Percentiles rank a stretch among this genome's conserved stretches.
Conservation (phyloP, 2,329 filamentous ascomycete genomes). For the Myotisia sp. region DNA sequence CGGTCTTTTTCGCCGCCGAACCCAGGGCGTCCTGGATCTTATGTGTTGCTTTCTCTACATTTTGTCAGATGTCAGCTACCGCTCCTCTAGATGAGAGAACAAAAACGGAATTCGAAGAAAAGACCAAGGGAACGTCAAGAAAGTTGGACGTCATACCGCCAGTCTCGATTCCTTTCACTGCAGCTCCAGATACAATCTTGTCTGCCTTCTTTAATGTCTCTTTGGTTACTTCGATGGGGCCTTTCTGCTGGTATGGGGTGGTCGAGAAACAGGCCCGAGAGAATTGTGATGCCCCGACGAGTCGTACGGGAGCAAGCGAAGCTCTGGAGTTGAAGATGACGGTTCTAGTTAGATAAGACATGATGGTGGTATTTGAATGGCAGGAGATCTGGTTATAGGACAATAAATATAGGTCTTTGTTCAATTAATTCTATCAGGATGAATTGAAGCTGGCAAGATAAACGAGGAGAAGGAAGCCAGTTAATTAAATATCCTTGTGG, state of each 20-base stretch:
- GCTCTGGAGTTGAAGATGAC: conserved; percentile 16
- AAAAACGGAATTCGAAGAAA: too few species aligned
- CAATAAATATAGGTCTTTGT: too few species aligned
- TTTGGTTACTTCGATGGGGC: conserved; percentile 41
- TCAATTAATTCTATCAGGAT: too few species aligned
- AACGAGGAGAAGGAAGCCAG: too few species aligned
- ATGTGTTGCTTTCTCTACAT: conserved; percentile 37
- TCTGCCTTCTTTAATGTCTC: conserved; percentile 46
- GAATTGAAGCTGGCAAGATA: too few species aligned
- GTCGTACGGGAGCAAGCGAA: conserved; percentile 11
- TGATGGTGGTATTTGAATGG: conserved; percentile 12
- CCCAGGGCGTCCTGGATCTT: conserved; percentile 31
- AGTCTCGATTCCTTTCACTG: conserved; percentile 49
- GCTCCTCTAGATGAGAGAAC: too few species aligned
- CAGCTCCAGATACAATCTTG: conserved; percentile 39
- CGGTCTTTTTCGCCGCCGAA: conserved; percentile 27
- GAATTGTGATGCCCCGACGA: conserved; percentile 6
- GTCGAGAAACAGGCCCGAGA: conserved; percentile 36
- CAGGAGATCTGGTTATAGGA: too few species aligned
- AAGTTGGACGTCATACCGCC: conserved; percentile 41
- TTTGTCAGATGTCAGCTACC: conserved; percentile 5
- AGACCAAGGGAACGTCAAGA: conserved; percentile 2
- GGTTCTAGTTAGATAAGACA: conserved; percentile 26
- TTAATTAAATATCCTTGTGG: too few species aligned
- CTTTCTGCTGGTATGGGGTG: conserved; percentile 35